Evolutionary conservation across 345 rosid genomes (phyloP), one percentile per base, ranked within the genome.

Genomic region (Lepidium aucheri): DNA sequence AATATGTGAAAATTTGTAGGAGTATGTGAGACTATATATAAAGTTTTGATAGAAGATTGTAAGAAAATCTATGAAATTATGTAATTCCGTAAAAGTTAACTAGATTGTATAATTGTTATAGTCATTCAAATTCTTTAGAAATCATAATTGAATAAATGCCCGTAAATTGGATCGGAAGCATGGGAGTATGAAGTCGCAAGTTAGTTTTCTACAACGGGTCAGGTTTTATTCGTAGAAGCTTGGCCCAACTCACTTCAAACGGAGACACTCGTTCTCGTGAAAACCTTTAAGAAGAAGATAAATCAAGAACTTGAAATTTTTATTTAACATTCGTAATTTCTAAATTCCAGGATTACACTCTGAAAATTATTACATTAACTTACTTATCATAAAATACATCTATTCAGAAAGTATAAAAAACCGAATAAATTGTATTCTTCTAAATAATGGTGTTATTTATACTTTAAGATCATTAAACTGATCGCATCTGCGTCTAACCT

Each of bases 401-500:
- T 54, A 33, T 44, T 15, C 17, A 36, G 35, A 62, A 5, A 30
- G 11, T 1, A 22, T 8, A 17, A 43, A 42, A 45, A 7, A 4
- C 1, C 1, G 22, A 53, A 24, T 60, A 40, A 5, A n/a, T 15
- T 12, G 15, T 36, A 10, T 17, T 70, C n/a, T 16, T 54, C 57
- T 50, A 17, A 47, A 54, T 42, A 17, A 39, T 63, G 6, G 38
- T 44, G 13, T 16, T 30, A 46, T 2, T 63, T 47, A 68, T 56
- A 46, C 66, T 5, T 68, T 43, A 46, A 39, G 18, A 7, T 39
- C 34, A 17, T 84, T 84, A 18, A 79, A 76, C 8, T 76, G 69
- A 46, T 85, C 86, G 45, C 87, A 85, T 44, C 73, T 71, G 9
- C 73, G 81, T 63, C 89, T 80, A 26, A 85, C 70, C 15, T 85